Conservation (phyloP, 2,329 filamentous ascomycete genomes). For the Aphanocladium album region DNA sequence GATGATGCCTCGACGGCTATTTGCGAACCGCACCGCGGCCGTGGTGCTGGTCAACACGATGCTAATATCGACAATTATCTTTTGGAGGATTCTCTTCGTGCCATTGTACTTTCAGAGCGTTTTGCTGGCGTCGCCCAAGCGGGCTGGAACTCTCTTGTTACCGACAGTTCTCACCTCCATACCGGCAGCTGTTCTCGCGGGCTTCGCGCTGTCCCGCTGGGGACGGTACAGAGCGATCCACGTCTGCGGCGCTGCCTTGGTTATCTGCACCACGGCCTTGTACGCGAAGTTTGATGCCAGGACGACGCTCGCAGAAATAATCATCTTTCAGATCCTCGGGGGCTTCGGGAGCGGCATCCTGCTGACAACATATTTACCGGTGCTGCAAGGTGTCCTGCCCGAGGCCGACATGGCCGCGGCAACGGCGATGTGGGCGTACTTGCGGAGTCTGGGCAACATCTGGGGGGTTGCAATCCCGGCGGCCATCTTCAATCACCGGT, state of each 20-base stretch:
- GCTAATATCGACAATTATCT: background rate
- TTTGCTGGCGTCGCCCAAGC: background rate
- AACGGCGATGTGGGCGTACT: conserved; percentile 36
- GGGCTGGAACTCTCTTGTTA: conserved; percentile 4
- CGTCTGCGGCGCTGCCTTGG: conserved; percentile 30
- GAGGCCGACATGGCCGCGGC: conserved; percentile 33
- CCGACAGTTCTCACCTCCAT: background rate
- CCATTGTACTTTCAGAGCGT: conserved; percentile 14
- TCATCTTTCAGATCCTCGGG: conserved; percentile 34
- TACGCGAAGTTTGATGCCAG: conserved; percentile 1
- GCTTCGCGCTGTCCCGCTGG: conserved; percentile 20
- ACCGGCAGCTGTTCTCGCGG: conserved; percentile 24
- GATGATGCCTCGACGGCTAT: conserved; percentile 26
- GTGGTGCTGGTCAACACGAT: conserved; percentile 5
- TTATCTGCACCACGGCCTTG: background rate
- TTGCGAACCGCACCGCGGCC: conserved; percentile 1
- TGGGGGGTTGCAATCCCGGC: conserved; percentile 42
- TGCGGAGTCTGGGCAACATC: conserved; percentile 38
- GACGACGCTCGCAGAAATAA: conserved; percentile 31
- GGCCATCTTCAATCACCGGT: conserved; percentile 32
- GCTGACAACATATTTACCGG: conserved; percentile 37
- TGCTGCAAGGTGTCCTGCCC: conserved; percentile 32
- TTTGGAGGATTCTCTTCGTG: conserved; percentile 12
- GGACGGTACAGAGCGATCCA: conserved; percentile 30
- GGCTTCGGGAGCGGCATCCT: conserved; percentile 39